Base-by-base conservation (phyloP, 495 filamentous ascomycete species). In the Halenospora varia region DNA sequence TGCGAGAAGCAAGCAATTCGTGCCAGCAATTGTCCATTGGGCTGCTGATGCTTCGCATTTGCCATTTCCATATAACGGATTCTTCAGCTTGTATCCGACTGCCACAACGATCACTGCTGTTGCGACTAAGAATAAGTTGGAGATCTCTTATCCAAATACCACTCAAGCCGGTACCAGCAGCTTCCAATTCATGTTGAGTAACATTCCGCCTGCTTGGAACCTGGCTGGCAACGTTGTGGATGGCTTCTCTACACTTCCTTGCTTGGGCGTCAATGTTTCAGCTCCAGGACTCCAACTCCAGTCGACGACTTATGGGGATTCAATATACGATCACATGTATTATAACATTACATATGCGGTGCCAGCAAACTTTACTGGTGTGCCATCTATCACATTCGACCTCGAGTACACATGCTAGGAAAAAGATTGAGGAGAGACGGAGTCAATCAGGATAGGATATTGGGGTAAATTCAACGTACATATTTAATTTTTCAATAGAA, bases 271-370 rank as follows among this genome's bases (percentile, higher is more conserved):
- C 2, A 62, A 24, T 42, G 52, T 70, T 10, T 48, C 45, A n/a
- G 68, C 64, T 0, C 49, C 59, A 11, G 64, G 66, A 1, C 48
- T 70, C 13, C 55, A 59, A 19, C 35, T 61, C 18, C 60, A 60
- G 25, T 59, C 66, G 9, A 62, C 62, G 10, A 35, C 59, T 9
- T 70, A 70, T 55, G 68, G 68, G 6, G 45, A 55, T 8, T 61
- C 53, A 1, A 61, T 70, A 26, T 63, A 65, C 26, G 62, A 68
- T 59, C 64, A 66, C 39, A 49, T 61, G 29, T 57, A 66, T 48
- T 70, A 70, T 25, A 68, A 70, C 41, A 56, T 70, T 17, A 68
- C 68, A 6, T 70, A 68, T 55, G 58, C 52, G 49, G 68, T 68
- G 0, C 63, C 61, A 10, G 55, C 54, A 10, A 56, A 53, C 18